Evolutionary conservation across 108 stramenopile genomes (phyloP).

Genomic region (Fistulifera solaris): DNA sequence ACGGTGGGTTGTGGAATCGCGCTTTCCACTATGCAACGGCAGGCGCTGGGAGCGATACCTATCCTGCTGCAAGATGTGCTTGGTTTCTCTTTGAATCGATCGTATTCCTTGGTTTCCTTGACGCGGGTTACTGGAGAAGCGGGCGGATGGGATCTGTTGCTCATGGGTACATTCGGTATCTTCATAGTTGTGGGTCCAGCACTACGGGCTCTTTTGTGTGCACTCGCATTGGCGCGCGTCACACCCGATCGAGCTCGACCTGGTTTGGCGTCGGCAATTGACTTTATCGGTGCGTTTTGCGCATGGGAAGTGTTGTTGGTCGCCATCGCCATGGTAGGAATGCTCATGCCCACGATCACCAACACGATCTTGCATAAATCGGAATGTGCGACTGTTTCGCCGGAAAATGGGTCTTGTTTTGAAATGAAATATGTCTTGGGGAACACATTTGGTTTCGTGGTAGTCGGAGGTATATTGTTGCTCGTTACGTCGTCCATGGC

Average conservation of each 20-base stretch:
- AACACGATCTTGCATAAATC: slow-evolving; percentile 54
- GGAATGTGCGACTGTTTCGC: slow-evolving; percentile 15
- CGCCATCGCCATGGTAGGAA: slow-evolving; percentile 66
- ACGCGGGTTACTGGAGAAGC: slow-evolving; percentile 71
- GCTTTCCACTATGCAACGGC: slow-evolving; percentile 64
- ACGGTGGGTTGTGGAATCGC: slow-evolving; percentile 44
- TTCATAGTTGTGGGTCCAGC: slow-evolving; percentile 46
- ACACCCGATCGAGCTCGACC: not conserved
- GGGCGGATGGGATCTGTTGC: slow-evolving; percentile 67
- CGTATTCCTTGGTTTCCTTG: slow-evolving; percentile 58
- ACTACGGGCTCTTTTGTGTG: slow-evolving; percentile 24
- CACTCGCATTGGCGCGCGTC: slow-evolving; percentile 7
- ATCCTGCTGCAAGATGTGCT: slow-evolving; percentile 61
- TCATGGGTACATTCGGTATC: slow-evolving; percentile 75
- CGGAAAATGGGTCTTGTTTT: slow-evolving; percentile 34
- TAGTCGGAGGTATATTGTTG: slow-evolving; percentile 23
- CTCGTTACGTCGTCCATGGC: slow-evolving; percentile 8
- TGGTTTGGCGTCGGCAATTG: slow-evolving; percentile 31
- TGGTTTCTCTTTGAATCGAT: slow-evolving; percentile 55
- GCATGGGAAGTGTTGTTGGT: slow-evolving; percentile 80
- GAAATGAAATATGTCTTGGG: slow-evolving; percentile 36
- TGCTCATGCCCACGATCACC: slow-evolving; percentile 76
- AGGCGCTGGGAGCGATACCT: slow-evolving; percentile 64
- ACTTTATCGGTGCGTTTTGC: slow-evolving; percentile 73
- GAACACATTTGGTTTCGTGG: slow-evolving; percentile 15